Conservation (phyloP, 2,329 filamentous ascomycete species). For the Aulographum hederae region DNA sequence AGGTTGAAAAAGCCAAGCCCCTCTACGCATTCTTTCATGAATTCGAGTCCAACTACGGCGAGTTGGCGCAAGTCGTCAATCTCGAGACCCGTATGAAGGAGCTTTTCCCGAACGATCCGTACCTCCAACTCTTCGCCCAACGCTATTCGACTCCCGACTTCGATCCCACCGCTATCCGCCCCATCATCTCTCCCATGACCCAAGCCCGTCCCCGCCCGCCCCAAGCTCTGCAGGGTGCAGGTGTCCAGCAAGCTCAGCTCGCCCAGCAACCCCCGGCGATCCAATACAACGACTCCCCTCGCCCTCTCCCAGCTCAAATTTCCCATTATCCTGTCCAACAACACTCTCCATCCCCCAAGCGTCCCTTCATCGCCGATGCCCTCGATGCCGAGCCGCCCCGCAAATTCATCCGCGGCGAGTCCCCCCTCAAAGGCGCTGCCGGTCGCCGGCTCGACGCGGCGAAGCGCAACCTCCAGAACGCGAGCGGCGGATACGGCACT, state of each 20-base stretch:
- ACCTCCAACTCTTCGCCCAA: constrained; percentile 53
- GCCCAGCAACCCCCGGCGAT: neutral
- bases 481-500: constrained; percentile 10
- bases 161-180: constrained; percentile 63
- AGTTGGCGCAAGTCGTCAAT: constrained; percentile 76
- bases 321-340: neutral
- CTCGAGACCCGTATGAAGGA: constrained; percentile 86
- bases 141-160: constrained; percentile 60
- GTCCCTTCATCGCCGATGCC: constrained; percentile 41
- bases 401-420: constrained; percentile 77
- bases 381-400: constrained; percentile 52
- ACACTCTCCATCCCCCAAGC: constrained; percentile 23
- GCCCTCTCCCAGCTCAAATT: constrained; percentile 4
- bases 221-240: constrained; percentile 3
- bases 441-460: constrained; percentile 71
- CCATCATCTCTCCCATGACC: constrained; percentile 62
- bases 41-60: constrained; percentile 87
- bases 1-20: constrained; percentile 56
- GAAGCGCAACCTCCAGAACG: constrained; percentile 25
- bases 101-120: constrained; percentile 77
- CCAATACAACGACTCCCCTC: constrained; percentile 5
- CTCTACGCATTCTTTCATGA: constrained; percentile 87
- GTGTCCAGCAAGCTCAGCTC: constrained; percentile 2
- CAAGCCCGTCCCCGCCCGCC: constrained; percentile 42
- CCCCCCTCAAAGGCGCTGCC: constrained; percentile 79